These are phyloP conservation scores for Coemansia sp. DNA, from an alignment of 371 early-diverging fungal species.

Conservation along the genomic window DNA sequence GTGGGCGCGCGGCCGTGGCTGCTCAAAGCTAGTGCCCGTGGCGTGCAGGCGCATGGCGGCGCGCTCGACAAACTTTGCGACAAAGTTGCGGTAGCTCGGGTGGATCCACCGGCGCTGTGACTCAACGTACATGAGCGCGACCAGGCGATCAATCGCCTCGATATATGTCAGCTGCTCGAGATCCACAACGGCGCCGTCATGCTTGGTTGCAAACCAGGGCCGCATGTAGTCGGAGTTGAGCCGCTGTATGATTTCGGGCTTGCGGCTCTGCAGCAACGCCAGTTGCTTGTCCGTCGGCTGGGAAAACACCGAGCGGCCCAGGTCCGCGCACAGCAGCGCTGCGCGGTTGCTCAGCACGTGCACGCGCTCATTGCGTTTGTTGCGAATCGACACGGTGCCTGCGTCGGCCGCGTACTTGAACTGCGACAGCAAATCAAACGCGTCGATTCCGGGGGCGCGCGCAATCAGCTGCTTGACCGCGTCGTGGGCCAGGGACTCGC, in stretches of 20 bases:
- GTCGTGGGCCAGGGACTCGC: slow-evolving; percentile 76
- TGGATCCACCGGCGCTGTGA: slow-evolving; percentile 84
- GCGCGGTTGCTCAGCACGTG: slow-evolving; percentile 96
- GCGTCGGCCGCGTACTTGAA: slow-evolving; percentile 72
- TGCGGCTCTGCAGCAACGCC: slow-evolving; percentile 71
- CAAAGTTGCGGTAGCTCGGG: slow-evolving; percentile 69
- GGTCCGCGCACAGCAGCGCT: slow-evolving; percentile 88
- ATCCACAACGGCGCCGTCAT: slow-evolving; percentile 64
- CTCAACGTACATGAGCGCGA: slow-evolving; percentile 77
- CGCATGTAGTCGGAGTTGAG: slow-evolving; percentile 75
- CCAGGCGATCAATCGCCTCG: slow-evolving; percentile 80
- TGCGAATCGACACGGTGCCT: slow-evolving; percentile 85
- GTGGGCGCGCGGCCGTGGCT: slow-evolving; percentile 67
- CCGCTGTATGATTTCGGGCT: slow-evolving; percentile 84
- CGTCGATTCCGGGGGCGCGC: slow-evolving; percentile 75
- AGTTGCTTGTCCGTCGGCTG: slow-evolving; percentile 86
- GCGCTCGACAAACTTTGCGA: slow-evolving; percentile 84
- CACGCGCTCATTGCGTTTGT: slow-evolving; percentile 88
- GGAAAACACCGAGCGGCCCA: slow-evolving; percentile 82
- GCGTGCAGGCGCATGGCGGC: slow-evolving; percentile 83
- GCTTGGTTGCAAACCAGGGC: slow-evolving; percentile 90
- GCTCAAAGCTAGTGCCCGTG: slow-evolving; percentile 63
- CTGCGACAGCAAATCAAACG: slow-evolving; percentile 77
- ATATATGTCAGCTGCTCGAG: slow-evolving; percentile 91
- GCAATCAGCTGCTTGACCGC: slow-evolving; percentile 89